These are phyloP conservation scores for Aspergillus campestris DNA, from an alignment of 495 filamentous ascomycete species.

Conservation along the genomic window DNA sequence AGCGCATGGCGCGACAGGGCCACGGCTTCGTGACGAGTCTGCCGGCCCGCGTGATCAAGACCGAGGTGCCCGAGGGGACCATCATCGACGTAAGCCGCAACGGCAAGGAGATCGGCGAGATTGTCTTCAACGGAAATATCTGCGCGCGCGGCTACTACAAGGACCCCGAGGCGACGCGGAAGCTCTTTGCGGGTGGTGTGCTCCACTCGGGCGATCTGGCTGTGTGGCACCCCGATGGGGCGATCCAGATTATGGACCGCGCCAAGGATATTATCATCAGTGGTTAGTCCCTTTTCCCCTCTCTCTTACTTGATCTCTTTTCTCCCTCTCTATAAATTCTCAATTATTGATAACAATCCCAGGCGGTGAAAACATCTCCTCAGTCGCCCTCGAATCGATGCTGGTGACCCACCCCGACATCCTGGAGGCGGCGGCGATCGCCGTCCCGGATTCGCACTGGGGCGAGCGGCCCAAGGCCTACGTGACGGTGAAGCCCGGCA, in stretches of 20 bases:
- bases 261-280: conserved; percentile 98
- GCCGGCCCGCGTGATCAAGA: conserved; percentile 75
- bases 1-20: conserved; percentile 84
- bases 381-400: conserved; percentile 85
- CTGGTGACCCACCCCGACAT: conserved; percentile 83
- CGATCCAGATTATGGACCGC: conserved; percentile 84
- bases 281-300: conserved; percentile 43
- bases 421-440: conserved; percentile 83
- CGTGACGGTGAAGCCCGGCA: conserved; percentile 65
- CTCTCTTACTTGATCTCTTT: not conserved
- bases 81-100: conserved; percentile 70
- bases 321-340: not conserved
- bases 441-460: conserved; percentile 86
- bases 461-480: conserved; percentile 93
- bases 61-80: conserved; percentile 55
- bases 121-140: conserved; percentile 86
- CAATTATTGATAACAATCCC: conserved; percentile 4
- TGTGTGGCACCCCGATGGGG: conserved; percentile 83
- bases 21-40: conserved; percentile 85
- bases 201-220: conserved; percentile 87
- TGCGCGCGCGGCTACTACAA: conserved; percentile 89
- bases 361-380: conserved; percentile 97
- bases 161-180: conserved; percentile 75
- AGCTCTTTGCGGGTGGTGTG: conserved; percentile 81
- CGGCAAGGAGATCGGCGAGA: conserved; percentile 88